Evolutionary conservation across 345 rosid genomes (phyloP).

Genomic region (Pugionium dolabratum): DNA sequence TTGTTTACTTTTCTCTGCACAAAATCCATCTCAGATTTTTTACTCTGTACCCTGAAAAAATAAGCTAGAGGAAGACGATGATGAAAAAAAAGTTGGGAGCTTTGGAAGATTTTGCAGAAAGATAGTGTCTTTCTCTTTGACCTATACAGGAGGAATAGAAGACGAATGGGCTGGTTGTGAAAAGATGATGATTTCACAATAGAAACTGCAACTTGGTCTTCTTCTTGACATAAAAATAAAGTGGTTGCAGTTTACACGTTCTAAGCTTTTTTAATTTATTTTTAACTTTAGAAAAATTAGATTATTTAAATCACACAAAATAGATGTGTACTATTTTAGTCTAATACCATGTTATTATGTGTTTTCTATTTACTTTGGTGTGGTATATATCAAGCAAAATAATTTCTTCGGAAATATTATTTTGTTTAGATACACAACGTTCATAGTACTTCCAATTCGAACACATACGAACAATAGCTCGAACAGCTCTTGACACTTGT

Average conservation of each 20-base stretch:
- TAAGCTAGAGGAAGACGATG: background rate
- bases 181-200: background rate
- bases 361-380: background rate
- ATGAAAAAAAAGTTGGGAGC: background rate
- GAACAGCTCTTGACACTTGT: constrained; percentile 15
- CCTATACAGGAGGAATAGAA: background rate
- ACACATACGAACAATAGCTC: background rate
- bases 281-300: background rate
- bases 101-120: background rate
- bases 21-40: constrained; percentile 34
- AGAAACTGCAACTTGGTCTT: constrained; percentile 3
- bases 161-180: background rate
- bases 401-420: background rate
- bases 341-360: background rate
- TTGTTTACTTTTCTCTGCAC: constrained; percentile 39
- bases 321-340: background rate
- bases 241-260: constrained; percentile 26
- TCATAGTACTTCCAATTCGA: background rate
- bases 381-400: background rate
- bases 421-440: background rate
- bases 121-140: constrained; percentile 11
- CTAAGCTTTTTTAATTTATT: background rate
- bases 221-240: background rate
- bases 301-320: background rate
- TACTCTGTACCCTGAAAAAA: constrained; percentile 17